Evolutionary conservation across 2,329 filamentous ascomycete species (phyloP).

Genomic region (Ophiocordyceps camponoti-floridani): DNA sequence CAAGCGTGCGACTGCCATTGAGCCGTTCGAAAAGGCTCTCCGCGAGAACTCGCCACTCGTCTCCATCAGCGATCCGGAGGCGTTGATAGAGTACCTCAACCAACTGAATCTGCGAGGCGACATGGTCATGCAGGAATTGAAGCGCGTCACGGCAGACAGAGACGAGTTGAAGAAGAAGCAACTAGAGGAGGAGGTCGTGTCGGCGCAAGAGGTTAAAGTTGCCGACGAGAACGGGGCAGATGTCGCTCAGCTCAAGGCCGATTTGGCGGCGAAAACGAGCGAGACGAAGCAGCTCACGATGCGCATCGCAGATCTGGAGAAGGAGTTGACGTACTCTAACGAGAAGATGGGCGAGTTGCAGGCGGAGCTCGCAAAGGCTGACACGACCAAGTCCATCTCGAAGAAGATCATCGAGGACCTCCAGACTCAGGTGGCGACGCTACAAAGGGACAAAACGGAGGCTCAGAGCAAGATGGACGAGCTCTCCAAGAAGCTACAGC

Average conservation of each 20-base stretch:
- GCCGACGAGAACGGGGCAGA: constrained; percentile 50
- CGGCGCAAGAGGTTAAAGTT: constrained; percentile 15
- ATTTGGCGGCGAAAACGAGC: constrained; percentile 50
- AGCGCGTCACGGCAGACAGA: constrained; percentile 65
- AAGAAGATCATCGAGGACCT: constrained; percentile 22
- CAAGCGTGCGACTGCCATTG: constrained; percentile 68
- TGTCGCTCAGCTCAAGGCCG: constrained; percentile 60
- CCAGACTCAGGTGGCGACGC: constrained; percentile 16
- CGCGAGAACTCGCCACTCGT: constrained; percentile 85
- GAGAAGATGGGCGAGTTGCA: constrained; percentile 53
- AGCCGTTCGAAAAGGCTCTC: constrained; percentile 80
- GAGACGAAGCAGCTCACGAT: constrained; percentile 54
- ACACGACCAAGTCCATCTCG: constrained; percentile 19
- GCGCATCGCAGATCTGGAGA: constrained; percentile 49
- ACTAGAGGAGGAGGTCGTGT: constrained; percentile 2
- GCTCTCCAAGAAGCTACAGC: constrained; percentile 25
- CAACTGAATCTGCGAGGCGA: constrained; percentile 73
- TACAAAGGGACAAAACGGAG: constrained; percentile 15
- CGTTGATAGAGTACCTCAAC: constrained; percentile 76
- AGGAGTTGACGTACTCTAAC: constrained; percentile 52
- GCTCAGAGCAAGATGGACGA: constrained; percentile 17
- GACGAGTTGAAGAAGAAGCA: constrained; percentile 55
- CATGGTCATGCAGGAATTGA: constrained; percentile 89
- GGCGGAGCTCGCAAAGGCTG: constrained; percentile 23
- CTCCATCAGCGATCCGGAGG: constrained; percentile 69